Base-by-base conservation (phyloP, 2,329 filamentous ascomycete species). In the Bipolaris sorokiniana region DNA sequence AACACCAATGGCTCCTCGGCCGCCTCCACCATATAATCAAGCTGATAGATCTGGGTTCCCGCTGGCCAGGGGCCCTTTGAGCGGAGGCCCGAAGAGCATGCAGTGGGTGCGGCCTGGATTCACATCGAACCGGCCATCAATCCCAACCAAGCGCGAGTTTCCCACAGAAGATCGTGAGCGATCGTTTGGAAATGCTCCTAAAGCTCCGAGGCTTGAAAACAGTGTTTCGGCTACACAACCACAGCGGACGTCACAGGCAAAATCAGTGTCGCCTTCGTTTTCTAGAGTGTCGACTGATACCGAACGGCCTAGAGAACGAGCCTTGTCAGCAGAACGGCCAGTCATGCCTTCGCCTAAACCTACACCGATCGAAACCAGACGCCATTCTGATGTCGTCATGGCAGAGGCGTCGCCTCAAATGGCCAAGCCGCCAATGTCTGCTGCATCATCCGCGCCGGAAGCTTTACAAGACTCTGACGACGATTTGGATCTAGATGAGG, bases 101-200 rank as follows among this genome's bases (percentile, higher is more conserved):
- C 78, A 80, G 66, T 81, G 78, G 78, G 75, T 78, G 23, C 69
- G 78, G 23, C 78, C 78, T 51, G 77, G 76, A 31, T 67, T 76
- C 6, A 64, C 74, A 33, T 65, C 74, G 3, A 62, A 68, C 54
- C 68, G 72, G 31, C 46, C 70, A 44, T 70, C 66, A 5, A 64
- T 81, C 4, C 80, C 80, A 11, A 76, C 75, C 0, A 83, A 83
- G 62, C 73, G 81, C 28, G 81, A 82, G 56, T 70, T 72, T 33
- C 71, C 74, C 18, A 71, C 68, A 9, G 79, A 81, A 31, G 80
- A 82, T 51, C 80, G 76, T 37, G 76, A 77, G 7, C 63, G 73
- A 46, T 37, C 68, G 1, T 72, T 74, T 47, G 72, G 71, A 26
- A 69, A 62, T 20, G 62, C 61, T 6, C 72, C 69, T 1, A 76